A percentile compares a stretch with the other conserved stretches of the same genome.
Conservation (phyloP, 768 basidiomycete genomes). For the Kwoniella dejecticola region DNA sequence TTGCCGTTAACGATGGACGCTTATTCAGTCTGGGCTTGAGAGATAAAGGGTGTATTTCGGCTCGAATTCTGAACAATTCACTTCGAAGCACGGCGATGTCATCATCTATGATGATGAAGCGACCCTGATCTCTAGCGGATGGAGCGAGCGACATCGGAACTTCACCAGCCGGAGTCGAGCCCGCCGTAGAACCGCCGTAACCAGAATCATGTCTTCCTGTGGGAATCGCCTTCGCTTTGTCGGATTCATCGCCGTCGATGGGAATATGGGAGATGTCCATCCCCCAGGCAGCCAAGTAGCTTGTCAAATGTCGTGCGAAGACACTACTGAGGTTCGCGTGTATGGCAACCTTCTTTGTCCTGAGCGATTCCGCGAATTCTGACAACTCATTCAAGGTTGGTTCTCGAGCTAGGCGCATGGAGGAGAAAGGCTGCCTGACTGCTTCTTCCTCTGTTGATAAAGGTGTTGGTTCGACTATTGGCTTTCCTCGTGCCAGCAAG, state of each 20-base stretch:
- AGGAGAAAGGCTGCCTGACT: conserved; percentile 59
- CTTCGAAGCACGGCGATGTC: conserved; percentile 77
- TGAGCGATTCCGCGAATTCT: conserved; percentile 76
- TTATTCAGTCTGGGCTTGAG: conserved; percentile 45
- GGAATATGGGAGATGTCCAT: conserved; percentile 81
- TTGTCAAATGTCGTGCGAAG: conserved; percentile 89
- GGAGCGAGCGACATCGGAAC: conserved; percentile 12
- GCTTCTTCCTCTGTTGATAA: conserved; percentile 61
- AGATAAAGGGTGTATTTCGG: conserved; percentile 44
- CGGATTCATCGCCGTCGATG: conserved; percentile 49
- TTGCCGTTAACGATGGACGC: conserved; percentile 43
- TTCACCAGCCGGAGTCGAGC: conserved; percentile 18
- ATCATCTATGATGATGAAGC: conserved; percentile 88
- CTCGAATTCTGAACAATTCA: conserved; percentile 68
- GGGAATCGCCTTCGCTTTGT: conserved; percentile 1
- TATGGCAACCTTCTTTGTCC: conserved; percentile 77
- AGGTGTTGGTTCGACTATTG: conserved; percentile 62
- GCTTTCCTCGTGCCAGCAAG: conserved; percentile 59
- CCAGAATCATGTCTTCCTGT: conserved; percentile 24
- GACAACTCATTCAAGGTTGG: conserved; percentile 77
- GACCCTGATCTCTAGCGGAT: conserved; percentile 20
- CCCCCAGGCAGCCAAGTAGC: conserved; percentile 91
- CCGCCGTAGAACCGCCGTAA: conserved; percentile 21
- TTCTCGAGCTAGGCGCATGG: conserved; percentile 65
- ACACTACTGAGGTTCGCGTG: conserved; percentile 83